Percentiles rank a stretch among this genome's conserved stretches.
Conservation (phyloP, 2,329 filamentous ascomycete species). For the Neonectria coccinea region DNA sequence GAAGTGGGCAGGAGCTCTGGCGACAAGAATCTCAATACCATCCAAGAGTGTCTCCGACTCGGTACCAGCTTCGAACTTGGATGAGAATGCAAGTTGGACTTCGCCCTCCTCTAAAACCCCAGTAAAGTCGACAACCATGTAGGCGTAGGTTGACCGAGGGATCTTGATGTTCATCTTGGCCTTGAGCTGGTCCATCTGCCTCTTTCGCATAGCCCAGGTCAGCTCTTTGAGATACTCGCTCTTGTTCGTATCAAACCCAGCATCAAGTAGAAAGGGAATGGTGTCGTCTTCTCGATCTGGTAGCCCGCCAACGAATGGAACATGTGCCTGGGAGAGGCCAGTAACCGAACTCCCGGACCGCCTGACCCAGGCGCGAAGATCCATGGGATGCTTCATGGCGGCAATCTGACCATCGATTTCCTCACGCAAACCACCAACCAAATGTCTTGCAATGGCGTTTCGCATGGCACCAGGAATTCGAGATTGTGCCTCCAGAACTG, state of each 20-base stretch:
- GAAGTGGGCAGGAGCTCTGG: constrained; percentile 76
- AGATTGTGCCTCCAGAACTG: constrained; percentile 73
- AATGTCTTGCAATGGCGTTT: constrained; percentile 59
- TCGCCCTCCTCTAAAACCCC: constrained; percentile 72
- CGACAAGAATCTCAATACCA: constrained; percentile 72
- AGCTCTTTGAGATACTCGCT: constrained; percentile 62
- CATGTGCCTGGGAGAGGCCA: constrained; percentile 53
- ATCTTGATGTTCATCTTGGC: constrained; percentile 71
- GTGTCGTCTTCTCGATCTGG: constrained; percentile 63
- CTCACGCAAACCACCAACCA: constrained; percentile 61
- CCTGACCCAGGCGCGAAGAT: constrained; percentile 67
- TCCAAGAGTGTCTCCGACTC: constrained; percentile 67
- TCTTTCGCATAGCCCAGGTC: constrained; percentile 60
- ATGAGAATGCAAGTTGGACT: constrained; percentile 75
- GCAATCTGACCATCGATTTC: constrained; percentile 65
- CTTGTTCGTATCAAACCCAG: constrained; percentile 67
- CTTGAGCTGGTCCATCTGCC: constrained; percentile 65
- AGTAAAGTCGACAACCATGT: constrained; percentile 77
- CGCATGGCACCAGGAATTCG: constrained; percentile 59
- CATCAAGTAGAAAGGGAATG: constrained; percentile 66
- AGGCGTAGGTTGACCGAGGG: constrained; percentile 69
- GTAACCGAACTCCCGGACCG: constrained; percentile 53
- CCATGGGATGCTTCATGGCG: constrained; percentile 61
- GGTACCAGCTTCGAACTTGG: constrained; percentile 68
- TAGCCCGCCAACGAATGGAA: constrained; percentile 62